phyloP scores from a whole-genome alignment of 495 filamentous ascomycete species.

The Penicillium steckii region DNA sequence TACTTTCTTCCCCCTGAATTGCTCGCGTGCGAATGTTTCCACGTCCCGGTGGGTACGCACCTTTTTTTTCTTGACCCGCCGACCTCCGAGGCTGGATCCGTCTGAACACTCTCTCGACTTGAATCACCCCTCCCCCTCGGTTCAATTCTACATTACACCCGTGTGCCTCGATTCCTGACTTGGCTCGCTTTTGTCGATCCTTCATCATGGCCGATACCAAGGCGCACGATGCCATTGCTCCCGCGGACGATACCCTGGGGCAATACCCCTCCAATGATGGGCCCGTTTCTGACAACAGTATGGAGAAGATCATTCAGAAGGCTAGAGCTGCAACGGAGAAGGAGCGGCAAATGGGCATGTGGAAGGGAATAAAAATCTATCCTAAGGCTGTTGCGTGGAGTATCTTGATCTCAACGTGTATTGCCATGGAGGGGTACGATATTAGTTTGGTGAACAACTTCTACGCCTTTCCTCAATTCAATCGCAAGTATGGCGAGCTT shows the following conservation, averaged over 20 bases:
- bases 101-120: conserved; percentile 5
- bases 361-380: conserved; percentile 49
- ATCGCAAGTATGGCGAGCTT: conserved; percentile 64
- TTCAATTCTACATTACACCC: neutral
- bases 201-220: conserved; percentile 26
- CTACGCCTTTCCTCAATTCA: conserved; percentile 56
- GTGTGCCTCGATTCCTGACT: conserved; percentile 24
- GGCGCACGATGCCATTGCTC: conserved; percentile 27
- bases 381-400: conserved; percentile 58
- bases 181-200: conserved; percentile 5
- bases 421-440: conserved; percentile 61
- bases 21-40: conserved; percentile 22
- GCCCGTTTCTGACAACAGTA: conserved; percentile 26
- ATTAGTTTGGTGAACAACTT: conserved; percentile 53
- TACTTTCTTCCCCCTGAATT: conserved; percentile 12
- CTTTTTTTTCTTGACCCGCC: conserved; percentile 18
- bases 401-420: conserved; percentile 51
- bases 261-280: conserved; percentile 17
- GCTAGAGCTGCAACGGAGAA: conserved; percentile 46
- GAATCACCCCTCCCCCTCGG: conserved; percentile 1
- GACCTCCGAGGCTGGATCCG: conserved; percentile 7
- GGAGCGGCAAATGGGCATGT: conserved; percentile 45
- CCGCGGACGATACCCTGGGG: conserved; percentile 17
- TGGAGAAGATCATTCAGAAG: conserved; percentile 38
- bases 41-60: conserved; percentile 18